Conservation (phyloP, 805 yeast genomes). For the Starmerella roubikii region DNA sequence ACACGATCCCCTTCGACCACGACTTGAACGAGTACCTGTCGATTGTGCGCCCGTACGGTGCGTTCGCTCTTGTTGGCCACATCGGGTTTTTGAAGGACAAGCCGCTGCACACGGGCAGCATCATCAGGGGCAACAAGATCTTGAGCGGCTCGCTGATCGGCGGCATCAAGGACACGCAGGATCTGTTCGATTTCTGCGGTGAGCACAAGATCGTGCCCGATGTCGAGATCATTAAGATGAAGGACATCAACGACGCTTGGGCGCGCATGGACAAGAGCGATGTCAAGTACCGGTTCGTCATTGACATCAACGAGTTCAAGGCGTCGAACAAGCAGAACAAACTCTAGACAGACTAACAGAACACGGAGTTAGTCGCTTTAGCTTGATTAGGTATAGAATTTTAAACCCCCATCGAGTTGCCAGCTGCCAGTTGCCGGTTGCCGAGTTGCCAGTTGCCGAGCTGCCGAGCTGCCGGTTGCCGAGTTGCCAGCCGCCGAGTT, state of each 20-base stretch:
- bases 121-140: conserved; percentile 32
- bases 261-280: conserved; percentile 14
- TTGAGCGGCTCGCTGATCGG: conserved; percentile 40
- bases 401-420: too few species aligned
- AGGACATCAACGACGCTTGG: conserved; percentile 15
- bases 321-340: not conserved
- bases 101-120: conserved; percentile 36
- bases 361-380: too few species aligned
- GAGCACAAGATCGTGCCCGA: conserved; percentile 48
- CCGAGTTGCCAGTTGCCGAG: too few species aligned
- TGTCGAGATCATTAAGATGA: conserved; percentile 45
- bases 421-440: too few species aligned
- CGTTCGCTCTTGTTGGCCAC: conserved; percentile 52
- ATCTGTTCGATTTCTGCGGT: conserved; percentile 52
- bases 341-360: not conserved
- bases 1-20: conserved; percentile 37
- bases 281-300: conserved; percentile 14
- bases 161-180: conserved; percentile 51
- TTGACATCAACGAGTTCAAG: conserved; percentile 8
- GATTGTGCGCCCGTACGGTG: conserved; percentile 44
- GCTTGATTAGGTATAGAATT: too few species aligned
- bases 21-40: conserved; percentile 37
- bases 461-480: too few species aligned
- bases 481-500: too few species aligned
- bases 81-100: conserved; percentile 28